Evolutionary conservation across 306 rosid species (phyloP).

Genomic region (Lathyrus oleraceus): DNA sequence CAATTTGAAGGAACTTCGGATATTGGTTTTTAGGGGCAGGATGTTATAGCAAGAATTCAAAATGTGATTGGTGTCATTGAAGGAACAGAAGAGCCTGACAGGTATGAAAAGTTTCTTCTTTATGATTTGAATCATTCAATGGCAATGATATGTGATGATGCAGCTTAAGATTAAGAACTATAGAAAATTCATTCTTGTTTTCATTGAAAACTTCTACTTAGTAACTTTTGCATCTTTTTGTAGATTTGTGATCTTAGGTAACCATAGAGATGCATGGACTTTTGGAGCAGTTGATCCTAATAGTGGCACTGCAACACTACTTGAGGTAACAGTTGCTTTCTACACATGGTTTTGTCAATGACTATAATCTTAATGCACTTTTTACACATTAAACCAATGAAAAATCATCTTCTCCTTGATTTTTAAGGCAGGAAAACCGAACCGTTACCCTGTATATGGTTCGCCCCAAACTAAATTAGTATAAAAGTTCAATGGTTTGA

Average conservation of each 20-base stretch:
- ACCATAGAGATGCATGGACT: conserved; percentile 84
- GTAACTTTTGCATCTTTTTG: conserved; percentile 36
- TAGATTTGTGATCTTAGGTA: conserved; percentile 74
- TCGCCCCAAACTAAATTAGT: too few relatives aligned
- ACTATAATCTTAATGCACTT: neutral
- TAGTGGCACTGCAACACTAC: conserved; percentile 75
- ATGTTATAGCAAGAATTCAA: conserved; percentile 51
- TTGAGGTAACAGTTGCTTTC: conserved; percentile 51
- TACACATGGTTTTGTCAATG: neutral
- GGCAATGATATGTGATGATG: neutral
- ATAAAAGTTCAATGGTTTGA: too few relatives aligned
- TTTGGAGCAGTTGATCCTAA: conserved; percentile 89
- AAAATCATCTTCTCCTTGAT: neutral
- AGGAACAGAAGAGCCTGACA: conserved; percentile 78
- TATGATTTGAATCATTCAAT: conserved; percentile 8
- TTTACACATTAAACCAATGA: neutral
- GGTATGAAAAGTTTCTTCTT: conserved; percentile 43
- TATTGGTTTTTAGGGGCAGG: conserved; percentile 53
- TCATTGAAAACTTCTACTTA: conserved; percentile 6
- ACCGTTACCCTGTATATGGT: too few relatives aligned
- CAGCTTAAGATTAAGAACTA: neutral
- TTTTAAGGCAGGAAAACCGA: neutral
- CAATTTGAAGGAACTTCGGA: neutral
- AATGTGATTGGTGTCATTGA: conserved; percentile 72
- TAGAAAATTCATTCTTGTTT: neutral